Evolutionary conservation across 2,329 filamentous ascomycete genomes (phyloP).

Genomic region (Fusarium pseudocircinatum): DNA sequence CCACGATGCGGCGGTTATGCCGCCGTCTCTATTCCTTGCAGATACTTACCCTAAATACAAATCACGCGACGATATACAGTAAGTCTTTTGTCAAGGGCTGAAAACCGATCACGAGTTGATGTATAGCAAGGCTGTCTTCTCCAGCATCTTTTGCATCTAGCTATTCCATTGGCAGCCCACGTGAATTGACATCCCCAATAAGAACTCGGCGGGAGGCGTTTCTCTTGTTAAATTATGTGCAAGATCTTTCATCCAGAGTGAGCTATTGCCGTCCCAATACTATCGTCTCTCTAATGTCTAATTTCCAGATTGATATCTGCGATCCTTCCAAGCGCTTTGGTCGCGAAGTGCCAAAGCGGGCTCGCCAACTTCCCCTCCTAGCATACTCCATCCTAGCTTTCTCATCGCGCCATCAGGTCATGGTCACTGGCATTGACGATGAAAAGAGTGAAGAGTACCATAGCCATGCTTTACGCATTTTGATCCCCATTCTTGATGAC

Average conservation of each 20-base stretch:
- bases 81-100: rapidly evolving
- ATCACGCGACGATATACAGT: neutral
- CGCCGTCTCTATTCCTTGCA: neutral
- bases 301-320: slow-evolving; percentile 53
- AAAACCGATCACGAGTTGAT: rapidly evolving
- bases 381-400: slow-evolving; percentile 43
- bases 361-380: slow-evolving; percentile 51
- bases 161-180: neutral
- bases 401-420: slow-evolving; percentile 37
- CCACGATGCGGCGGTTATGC: neutral
- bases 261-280: neutral
- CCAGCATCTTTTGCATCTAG: neutral
- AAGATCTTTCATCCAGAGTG: neutral
- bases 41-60: neutral
- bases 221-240: neutral
- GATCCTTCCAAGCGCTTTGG: slow-evolving; percentile 54
- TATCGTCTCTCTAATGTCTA: neutral
- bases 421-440: slow-evolving; percentile 24
- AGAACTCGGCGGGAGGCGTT: neutral
- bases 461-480: slow-evolving; percentile 51
- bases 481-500: slow-evolving; percentile 50
- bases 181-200: neutral
- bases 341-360: slow-evolving; percentile 52
- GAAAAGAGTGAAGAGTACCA: slow-evolving; percentile 53
- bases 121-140: neutral